These are phyloP conservation scores for Leucosporidium scottii DNA, from an alignment of 768 basidiomycete species.

Conservation along the genomic window DNA sequence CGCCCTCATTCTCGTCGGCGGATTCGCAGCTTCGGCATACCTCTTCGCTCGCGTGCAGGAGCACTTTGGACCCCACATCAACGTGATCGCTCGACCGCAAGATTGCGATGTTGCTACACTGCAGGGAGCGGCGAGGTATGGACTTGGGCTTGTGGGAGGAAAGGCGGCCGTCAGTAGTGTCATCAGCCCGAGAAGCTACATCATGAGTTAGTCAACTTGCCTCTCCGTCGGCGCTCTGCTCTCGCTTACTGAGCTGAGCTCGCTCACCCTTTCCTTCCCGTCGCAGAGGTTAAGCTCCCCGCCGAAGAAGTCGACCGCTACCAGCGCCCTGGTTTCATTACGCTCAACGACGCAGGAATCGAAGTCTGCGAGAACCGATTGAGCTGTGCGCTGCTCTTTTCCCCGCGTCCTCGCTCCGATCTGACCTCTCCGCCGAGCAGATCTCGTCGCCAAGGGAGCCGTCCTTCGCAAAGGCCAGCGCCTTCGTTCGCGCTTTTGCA, in stretches of 20 bases:
- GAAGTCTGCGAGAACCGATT: constrained; percentile 78
- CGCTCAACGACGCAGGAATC: constrained; percentile 64
- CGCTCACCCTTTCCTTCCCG: background rate
- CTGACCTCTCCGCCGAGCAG: background rate
- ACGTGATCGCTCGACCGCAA: constrained; percentile 69
- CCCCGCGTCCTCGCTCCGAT: background rate
- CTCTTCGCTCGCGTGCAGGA: constrained; percentile 64
- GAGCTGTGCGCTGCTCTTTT: constrained; percentile 15
- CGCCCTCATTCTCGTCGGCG: constrained; percentile 81
- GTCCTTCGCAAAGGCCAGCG: constrained; percentile 83
- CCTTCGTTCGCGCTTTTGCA: constrained; percentile 70
- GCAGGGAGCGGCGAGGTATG: constrained; percentile 43
- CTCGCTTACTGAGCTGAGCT: no score
- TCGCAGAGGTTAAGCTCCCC: constrained; percentile 61
- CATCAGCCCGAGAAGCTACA: constrained; percentile 70
- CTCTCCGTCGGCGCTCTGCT: no score
- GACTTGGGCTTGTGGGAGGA: constrained; percentile 6
- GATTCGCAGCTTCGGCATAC: constrained; percentile 78
- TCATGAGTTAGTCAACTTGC: constrained; percentile 19
- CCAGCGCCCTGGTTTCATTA: constrained; percentile 79
- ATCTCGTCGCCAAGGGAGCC: constrained; percentile 42
- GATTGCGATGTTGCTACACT: constrained; percentile 84
- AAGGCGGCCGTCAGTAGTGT: constrained; percentile 69
- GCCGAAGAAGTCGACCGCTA: constrained; percentile 76
- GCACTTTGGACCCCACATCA: constrained; percentile 56